Conservation (phyloP, 805 yeast genomes). For the Kuraishia capsulata region DNA sequence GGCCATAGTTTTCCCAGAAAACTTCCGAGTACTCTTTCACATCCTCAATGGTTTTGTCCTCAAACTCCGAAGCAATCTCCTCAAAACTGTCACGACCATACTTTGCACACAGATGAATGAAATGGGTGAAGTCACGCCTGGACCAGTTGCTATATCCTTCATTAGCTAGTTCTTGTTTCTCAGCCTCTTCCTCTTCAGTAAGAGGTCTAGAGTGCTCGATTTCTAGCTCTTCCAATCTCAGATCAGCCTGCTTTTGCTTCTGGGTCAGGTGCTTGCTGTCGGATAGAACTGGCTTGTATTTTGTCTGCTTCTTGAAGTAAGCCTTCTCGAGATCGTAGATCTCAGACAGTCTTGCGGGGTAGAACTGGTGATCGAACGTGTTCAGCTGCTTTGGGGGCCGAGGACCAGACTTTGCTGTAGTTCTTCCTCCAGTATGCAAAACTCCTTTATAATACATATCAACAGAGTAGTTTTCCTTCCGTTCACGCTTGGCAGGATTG, state of each 20-base stretch:
- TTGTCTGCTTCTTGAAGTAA: slow-evolving; percentile 60
- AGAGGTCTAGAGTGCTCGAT: slow-evolving; percentile 71
- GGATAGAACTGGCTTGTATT: slow-evolving; percentile 53
- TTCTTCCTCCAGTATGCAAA: slow-evolving; percentile 61
- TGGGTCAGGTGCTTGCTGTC: slow-evolving; percentile 22
- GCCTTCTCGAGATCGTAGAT: slow-evolving; percentile 76
- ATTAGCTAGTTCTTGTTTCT: slow-evolving; percentile 46
- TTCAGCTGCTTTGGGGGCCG: slow-evolving; percentile 78
- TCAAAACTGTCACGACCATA: slow-evolving; percentile 71
- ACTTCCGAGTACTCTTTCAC: slow-evolving; percentile 66
- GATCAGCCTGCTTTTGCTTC: slow-evolving; percentile 28
- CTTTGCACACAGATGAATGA: slow-evolving; percentile 64
- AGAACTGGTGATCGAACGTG: slow-evolving; percentile 86
- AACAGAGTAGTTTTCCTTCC: slow-evolving; percentile 61
- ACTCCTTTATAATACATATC: slow-evolving; percentile 52
- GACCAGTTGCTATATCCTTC: slow-evolving; percentile 81
- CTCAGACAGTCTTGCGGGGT: slow-evolving; percentile 65
- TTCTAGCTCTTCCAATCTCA: slow-evolving; percentile 57
- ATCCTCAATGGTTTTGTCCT: slow-evolving; percentile 74
- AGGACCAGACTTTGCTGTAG: slow-evolving; percentile 47
- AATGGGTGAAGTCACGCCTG: slow-evolving; percentile 79
- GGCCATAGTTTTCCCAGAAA: slow-evolving; percentile 74
- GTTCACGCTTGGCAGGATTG: slow-evolving; percentile 76
- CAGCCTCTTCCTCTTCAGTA: slow-evolving; percentile 70
- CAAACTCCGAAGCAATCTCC: slow-evolving; percentile 70